Percentiles rank a stretch among this genome's conserved stretches.
phyloP scores from a whole-genome alignment of 2,329 filamentous ascomycete genomes.

The Colletotrichum tanaceti region DNA sequence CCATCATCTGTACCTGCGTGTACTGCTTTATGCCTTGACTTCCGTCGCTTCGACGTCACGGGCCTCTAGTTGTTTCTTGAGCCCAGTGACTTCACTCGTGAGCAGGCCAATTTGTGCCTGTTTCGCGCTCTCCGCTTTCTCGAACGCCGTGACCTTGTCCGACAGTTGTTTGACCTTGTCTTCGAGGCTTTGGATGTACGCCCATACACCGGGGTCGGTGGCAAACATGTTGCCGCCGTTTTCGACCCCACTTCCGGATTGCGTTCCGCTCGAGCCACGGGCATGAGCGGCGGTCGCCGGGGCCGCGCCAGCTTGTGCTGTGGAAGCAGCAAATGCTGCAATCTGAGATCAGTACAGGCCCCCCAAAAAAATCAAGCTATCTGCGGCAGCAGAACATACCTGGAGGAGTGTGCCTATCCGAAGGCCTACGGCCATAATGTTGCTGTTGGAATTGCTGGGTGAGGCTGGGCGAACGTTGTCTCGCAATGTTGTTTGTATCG shows the following conservation, averaged over 20 bases:
- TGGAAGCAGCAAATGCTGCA: slow-evolving; percentile 36
- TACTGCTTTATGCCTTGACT: slow-evolving; percentile 31
- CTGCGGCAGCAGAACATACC: slow-evolving; percentile 20
- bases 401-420: slow-evolving; percentile 66
- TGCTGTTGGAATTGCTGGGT: slow-evolving; percentile 74
- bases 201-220: slow-evolving; percentile 73
- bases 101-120: slow-evolving; percentile 53
- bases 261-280: slow-evolving; percentile 60
- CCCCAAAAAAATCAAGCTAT: neutral
- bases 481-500: slow-evolving; percentile 61
- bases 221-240: slow-evolving; percentile 77
- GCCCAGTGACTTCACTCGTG: slow-evolving; percentile 50
- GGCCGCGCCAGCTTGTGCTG: slow-evolving; percentile 44
- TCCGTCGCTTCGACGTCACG: slow-evolving; percentile 33
- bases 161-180: slow-evolving; percentile 62
- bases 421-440: slow-evolving; percentile 67
- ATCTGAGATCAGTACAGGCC: slow-evolving; percentile 2
- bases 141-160: slow-evolving; percentile 55
- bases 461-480: slow-evolving; percentile 74
- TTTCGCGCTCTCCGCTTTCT: slow-evolving; percentile 52
- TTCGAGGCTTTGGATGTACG: slow-evolving; percentile 78
- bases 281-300: slow-evolving; percentile 43
- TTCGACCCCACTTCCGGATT: slow-evolving; percentile 67
- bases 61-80: slow-evolving; percentile 49
- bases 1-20: slow-evolving; percentile 19